Percentiles rank a stretch among this genome's conserved stretches.
phyloP scores from a whole-genome alignment of 1,284 basidiomycete species.

The Cryptococcus sp. region DNA sequence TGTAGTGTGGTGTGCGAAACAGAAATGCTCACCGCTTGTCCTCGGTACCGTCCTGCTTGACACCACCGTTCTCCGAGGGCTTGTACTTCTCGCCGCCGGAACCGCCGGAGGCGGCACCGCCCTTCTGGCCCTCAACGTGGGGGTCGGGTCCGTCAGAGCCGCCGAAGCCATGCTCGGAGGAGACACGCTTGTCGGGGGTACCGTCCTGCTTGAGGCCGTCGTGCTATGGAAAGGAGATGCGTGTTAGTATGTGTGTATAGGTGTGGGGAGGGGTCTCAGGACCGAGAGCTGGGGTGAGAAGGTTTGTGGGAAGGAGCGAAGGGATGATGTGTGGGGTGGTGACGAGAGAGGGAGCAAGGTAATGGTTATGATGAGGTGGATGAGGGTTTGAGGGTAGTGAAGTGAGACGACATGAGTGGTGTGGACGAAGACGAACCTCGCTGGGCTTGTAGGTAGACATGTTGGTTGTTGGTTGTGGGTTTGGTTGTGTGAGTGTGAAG shows the following conservation, averaged over 20 bases:
- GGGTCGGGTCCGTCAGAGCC: conserved; percentile 47
- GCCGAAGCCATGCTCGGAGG: conserved; percentile 52
- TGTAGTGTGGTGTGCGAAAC: conserved; percentile 25
- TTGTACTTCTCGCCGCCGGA: conserved; percentile 41
- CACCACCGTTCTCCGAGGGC: conserved; percentile 42
- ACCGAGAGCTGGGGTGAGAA: too few relatives aligned
- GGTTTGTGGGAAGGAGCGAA: too few relatives aligned
- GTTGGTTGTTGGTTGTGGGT: conserved; percentile 27
- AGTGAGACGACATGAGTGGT: too few relatives aligned
- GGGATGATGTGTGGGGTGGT: too few relatives aligned
- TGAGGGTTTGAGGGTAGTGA: too few relatives aligned
- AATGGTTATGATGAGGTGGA: too few relatives aligned
- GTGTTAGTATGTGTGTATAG: neutral
- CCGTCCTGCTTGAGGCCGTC: conserved; percentile 49
- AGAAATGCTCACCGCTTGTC: conserved; percentile 42
- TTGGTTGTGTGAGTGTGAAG: conserved; percentile 14
- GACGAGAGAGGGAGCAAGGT: too few relatives aligned
- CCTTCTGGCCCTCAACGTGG: conserved; percentile 45
- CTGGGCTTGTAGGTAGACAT: conserved; percentile 52
- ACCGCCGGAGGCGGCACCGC: conserved; percentile 30
- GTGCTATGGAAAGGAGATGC: conserved; percentile 28
- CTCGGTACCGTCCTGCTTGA: conserved; percentile 41
- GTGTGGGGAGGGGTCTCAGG: neutral
- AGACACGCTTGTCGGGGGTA: conserved; percentile 50
- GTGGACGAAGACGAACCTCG: conserved; percentile 29